Evolutionary conservation across 73 alveolate genomes (phyloP).

Genomic region (Tetrahymena malaccensis): DNA sequence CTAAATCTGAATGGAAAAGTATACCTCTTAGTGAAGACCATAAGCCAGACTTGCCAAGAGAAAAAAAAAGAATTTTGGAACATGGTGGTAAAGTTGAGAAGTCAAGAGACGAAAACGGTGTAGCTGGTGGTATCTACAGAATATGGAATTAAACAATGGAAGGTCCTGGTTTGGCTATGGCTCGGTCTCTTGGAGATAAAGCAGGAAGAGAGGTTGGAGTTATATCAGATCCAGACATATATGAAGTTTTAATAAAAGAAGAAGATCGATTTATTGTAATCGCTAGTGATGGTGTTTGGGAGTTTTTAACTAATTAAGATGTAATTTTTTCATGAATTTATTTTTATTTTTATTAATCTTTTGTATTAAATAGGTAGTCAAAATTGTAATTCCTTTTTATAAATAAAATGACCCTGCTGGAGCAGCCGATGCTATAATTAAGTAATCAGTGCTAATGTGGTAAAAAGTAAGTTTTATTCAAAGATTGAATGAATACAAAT

Average conservation of each 20-base stretch:
- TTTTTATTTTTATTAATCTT: background rate
- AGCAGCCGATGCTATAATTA: conserved; percentile 5
- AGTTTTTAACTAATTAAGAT: conserved; percentile 19
- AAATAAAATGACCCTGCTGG: conserved; percentile 40
- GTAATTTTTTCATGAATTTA: background rate
- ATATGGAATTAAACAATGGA: conserved; percentile 57
- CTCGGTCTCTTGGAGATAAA: conserved; percentile 62
- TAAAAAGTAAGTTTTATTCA: conserved; percentile 1
- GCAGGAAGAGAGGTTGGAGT: conserved; percentile 58
- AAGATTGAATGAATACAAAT: background rate
- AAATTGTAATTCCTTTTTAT: conserved; percentile 37
- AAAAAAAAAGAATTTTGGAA: conserved; percentile 53
- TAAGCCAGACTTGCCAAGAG: conserved; percentile 55
- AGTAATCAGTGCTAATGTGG: conserved; percentile 18
- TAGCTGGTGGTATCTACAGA: conserved; percentile 52
- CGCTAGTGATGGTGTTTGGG: conserved; percentile 71
- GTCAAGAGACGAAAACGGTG: conserved; percentile 56
- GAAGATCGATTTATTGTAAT: conserved; percentile 51
- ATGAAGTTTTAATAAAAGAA: conserved; percentile 34
- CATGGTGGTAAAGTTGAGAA: conserved; percentile 64
- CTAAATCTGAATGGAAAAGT: conserved; percentile 39
- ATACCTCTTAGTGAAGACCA: conserved; percentile 54
- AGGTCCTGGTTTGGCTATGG: conserved; percentile 72
- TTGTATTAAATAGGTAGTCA: conserved; percentile 2
- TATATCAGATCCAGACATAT: conserved; percentile 54